These are phyloP conservation scores for Ceratocystis cubensis DNA, from an alignment of 2,329 filamentous ascomycete genomes.

Conservation along the genomic window DNA sequence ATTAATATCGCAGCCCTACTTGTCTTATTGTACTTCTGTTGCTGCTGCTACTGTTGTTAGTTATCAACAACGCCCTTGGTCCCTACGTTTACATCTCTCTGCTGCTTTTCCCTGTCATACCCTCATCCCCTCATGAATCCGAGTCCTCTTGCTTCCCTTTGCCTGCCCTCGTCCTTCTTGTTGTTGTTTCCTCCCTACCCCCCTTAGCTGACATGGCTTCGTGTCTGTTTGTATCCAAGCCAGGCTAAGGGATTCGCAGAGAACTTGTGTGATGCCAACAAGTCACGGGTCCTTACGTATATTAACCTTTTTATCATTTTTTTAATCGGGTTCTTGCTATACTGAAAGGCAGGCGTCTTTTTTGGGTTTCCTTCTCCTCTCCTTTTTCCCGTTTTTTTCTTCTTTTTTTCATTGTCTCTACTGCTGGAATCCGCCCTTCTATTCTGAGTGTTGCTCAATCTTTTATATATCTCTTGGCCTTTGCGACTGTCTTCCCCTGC, in stretches of 20 bases:
- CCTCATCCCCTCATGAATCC: no score
- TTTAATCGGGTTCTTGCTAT: background rate
- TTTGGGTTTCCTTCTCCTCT: background rate
- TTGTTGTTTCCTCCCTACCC: background rate
- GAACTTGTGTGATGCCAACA: constrained; percentile 1
- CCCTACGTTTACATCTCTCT: no score
- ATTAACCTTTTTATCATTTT: background rate
- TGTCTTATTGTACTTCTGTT: no score
- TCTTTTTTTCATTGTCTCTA: background rate
- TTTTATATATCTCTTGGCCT: no score
- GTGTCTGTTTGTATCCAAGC: background rate
- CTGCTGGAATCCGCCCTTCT: background rate
- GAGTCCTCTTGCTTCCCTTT: background rate
- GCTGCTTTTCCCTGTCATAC: no score
- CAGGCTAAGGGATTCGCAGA: constrained; percentile 3
- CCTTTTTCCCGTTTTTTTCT: background rate
- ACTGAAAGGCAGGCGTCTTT: background rate
- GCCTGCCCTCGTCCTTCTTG: background rate
- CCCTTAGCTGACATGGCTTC: background rate
- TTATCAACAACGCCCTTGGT: no score
- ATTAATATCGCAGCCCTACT: no score
- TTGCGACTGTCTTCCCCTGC: background rate
- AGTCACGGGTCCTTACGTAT: constrained; percentile 3
- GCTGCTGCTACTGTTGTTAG: no score
- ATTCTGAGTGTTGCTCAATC: background rate